A percentile compares a stretch with the other conserved stretches of the same genome.
Conservation (phyloP, 306 rosid genomes). For the Spatholobus suberectus region DNA sequence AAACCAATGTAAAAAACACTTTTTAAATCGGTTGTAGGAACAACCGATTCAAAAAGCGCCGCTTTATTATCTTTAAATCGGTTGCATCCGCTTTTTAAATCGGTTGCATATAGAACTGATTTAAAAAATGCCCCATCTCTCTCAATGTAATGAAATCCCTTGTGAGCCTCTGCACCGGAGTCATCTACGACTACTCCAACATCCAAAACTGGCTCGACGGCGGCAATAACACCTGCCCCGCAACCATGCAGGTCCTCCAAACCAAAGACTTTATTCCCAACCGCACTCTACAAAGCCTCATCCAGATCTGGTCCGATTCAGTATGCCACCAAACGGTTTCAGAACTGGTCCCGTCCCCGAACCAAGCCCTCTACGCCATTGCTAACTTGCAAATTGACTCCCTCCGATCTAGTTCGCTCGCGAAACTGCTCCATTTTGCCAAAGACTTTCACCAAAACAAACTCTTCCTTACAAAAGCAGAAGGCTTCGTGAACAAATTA, state of each 20-base stretch:
- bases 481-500: slow-evolving; percentile 49
- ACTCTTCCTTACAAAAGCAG: slow-evolving; percentile 49
- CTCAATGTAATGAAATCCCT: slow-evolving; percentile 87
- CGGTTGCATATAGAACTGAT: no score
- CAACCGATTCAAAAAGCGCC: no score
- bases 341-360: slow-evolving; percentile 25
- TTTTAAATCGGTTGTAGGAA: no score
- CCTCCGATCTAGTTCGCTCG: slow-evolving; percentile 33
- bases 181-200: slow-evolving; percentile 86
- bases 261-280: slow-evolving; percentile 83
- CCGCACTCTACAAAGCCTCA: slow-evolving; percentile 78
- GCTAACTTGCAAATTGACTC: neutral
- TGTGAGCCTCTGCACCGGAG: slow-evolving; percentile 86
- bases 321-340: slow-evolving; percentile 30
- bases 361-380: slow-evolving; percentile 46
- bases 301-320: slow-evolving; percentile 92
- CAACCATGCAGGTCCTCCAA: slow-evolving; percentile 90
- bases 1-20: no score
- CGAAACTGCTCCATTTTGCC: slow-evolving; percentile 52
- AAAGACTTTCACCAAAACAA: slow-evolving; percentile 60
- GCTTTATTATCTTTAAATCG: no score
- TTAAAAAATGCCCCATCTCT: slow-evolving; percentile 82
- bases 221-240: slow-evolving; percentile 95
- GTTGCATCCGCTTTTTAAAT: no score
- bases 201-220: slow-evolving; percentile 94